Base-by-base conservation (phyloP, 345 rosid species). In the Eucalyptus microcorys region DNA sequence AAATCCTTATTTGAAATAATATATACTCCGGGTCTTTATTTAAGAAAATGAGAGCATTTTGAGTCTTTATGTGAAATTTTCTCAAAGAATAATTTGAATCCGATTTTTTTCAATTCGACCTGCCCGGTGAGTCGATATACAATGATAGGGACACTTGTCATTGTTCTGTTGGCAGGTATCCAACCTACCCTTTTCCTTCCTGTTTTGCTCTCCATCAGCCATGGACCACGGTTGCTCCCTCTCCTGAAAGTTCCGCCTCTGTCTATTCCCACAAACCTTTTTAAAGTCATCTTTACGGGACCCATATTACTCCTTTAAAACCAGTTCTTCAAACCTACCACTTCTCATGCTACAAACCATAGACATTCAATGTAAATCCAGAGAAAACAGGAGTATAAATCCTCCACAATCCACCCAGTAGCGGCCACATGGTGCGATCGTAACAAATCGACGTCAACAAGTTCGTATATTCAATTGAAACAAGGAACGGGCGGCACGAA, bases 11-110 rank as follows among this genome's bases (percentile, higher is more conserved):
- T 49, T 0, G 2, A 52, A 52, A 52, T 2, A 52, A 7, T 0
- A 52, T 3, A 52, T 0, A 52, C 10, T 7, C 7, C 2, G 9
- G 0, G 0, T 21, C 4, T 0, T 52, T 21, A 19, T 52, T 52
- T 52, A 1, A 52, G 4, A 52, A 52, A 52, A 52, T 21, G 22
- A 50, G 2, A 17, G 8, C 7, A 50, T 17, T 0, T 1, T 2
- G 0, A 50, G 0, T 1, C 2, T 1, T 50, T 50, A 50, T 50
- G 6, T 50, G 2, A 50, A 50, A 17, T 17, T 50, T 50, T 17
- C 2, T 1, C 22, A 7, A 3, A 17, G 5, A 52, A 55, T 55
- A 55, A 55, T 55, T 55, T 4, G 11, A 24, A 55, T 55, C 30
- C 5, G 0, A 2, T 55, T 10, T 0, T 0, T 4, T 55, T 55